A percentile compares a stretch with the other conserved stretches of the same genome.
These are phyloP conservation scores for Cylindrotheca fusiformis DNA, from an alignment of 108 stramenopile genomes.

Conservation along the genomic window DNA sequence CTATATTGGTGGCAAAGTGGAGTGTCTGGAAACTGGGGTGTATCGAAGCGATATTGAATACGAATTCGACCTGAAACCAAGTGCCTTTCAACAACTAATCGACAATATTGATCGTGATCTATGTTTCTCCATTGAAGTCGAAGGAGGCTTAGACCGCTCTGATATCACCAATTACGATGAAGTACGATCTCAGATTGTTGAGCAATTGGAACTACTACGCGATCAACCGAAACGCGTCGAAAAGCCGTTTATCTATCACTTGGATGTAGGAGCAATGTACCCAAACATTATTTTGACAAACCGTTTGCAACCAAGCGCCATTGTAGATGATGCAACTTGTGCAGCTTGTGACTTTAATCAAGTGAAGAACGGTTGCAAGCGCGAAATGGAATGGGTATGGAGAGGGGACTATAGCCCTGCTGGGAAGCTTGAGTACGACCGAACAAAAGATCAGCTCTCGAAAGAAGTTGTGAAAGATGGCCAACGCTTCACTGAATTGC, in stretches of 20 bases:
- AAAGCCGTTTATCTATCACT: constrained; percentile 94
- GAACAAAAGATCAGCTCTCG: constrained; percentile 86
- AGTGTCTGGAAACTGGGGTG: constrained; percentile 98
- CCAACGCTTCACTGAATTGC: constrained; percentile 71
- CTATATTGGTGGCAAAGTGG: constrained; percentile 99
- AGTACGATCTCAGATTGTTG: constrained; percentile 85
- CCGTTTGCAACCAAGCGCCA: constrained; percentile 96
- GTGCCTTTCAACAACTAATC: constrained; percentile 93
- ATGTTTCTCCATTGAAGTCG: constrained; percentile 95
- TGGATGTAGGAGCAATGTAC: constrained; percentile 99
- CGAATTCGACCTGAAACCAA: constrained; percentile 91
- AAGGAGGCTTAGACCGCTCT: constrained; percentile 85
- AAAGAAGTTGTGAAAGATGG: constrained; percentile 75
- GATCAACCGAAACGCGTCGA: constrained; percentile 91
- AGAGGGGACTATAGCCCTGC: constrained; percentile 95
- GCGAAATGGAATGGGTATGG: constrained; percentile 98
- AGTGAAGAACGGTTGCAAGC: constrained; percentile 92
- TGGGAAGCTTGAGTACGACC: constrained; percentile 80
- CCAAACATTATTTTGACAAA: constrained; percentile 99
- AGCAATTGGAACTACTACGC: constrained; percentile 91
- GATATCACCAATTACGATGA: constrained; percentile 96
- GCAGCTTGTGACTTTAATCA: constrained; percentile 98
- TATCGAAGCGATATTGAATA: constrained; percentile 95
- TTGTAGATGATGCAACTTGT: constrained; percentile 94
- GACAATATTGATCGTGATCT: constrained; percentile 97